Evolutionary conservation across 2,329 filamentous ascomycete genomes (phyloP).

Genomic region (Colletotrichum tamarilloi): DNA sequence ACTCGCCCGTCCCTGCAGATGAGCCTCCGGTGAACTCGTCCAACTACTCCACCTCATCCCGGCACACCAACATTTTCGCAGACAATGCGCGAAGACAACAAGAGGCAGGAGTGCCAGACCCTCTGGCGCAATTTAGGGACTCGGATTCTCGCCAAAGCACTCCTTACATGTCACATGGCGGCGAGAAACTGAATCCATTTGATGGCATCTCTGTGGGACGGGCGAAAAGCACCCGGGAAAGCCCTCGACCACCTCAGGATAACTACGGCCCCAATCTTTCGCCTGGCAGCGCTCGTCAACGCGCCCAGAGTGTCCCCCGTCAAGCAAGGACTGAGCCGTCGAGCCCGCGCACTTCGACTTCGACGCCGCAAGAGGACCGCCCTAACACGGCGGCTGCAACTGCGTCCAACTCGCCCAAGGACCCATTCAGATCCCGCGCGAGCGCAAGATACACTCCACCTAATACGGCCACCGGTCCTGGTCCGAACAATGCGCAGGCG

Average conservation of each 20-base stretch:
- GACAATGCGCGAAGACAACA: constrained; percentile 37
- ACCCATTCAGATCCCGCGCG: constrained; percentile 34
- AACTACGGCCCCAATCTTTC: constrained; percentile 32
- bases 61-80: constrained; percentile 41
- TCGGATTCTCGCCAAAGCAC: constrained; percentile 65
- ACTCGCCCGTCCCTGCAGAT: constrained; percentile 60
- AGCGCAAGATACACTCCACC: constrained; percentile 37
- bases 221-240: constrained; percentile 58
- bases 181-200: constrained; percentile 70
- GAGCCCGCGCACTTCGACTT: constrained; percentile 26
- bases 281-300: constrained; percentile 41
- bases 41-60: constrained; percentile 59
- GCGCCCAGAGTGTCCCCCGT: constrained; percentile 45
- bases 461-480: constrained; percentile 12
- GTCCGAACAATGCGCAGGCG: constrained; percentile 1
- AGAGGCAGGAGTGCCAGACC: constrained; percentile 52
- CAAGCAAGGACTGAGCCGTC: constrained; percentile 28
- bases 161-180: constrained; percentile 65
- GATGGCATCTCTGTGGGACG: constrained; percentile 58
- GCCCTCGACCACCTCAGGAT: constrained; percentile 42
- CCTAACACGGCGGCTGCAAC: constrained; percentile 27
- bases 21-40: constrained; percentile 62
- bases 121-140: constrained; percentile 59
- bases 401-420: constrained; percentile 25
- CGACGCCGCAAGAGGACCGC: constrained; percentile 27